Evolutionary conservation across 2,329 filamentous ascomycete species (phyloP), one percentile per base, ranked within the genome.

Genomic region (Hypoxylon sp.): DNA sequence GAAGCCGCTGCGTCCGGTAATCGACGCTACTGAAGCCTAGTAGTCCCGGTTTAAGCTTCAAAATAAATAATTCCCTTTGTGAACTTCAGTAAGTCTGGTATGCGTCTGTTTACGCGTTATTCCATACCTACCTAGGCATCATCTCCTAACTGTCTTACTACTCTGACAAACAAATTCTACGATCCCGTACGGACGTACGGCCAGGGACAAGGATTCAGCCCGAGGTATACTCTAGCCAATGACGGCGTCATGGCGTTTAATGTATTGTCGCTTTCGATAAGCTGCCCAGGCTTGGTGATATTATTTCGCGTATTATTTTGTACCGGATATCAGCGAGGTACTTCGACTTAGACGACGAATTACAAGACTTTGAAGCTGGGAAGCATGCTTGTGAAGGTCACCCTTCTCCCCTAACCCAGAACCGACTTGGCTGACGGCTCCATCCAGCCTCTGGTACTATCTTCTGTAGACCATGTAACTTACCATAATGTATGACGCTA

Each of bases 401-500:
- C n/a, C 10, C 10, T 32, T 17, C 41, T 67, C 30, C 57, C 64
- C 67, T 65, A 62, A 67, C 60, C 67, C 64, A 67, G 34, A 38
- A 21, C 49, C 7, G 32, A 6, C 28, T 25, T 19, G 13, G 14
- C 36, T 38, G 7, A 23, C 36, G 46, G 48, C 41, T 57, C 52
- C 53, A 46, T 58, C 34, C 61, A 62, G 56, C 61, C 61, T 50
- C 60, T 50, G 43, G 10, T 14, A 32, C 11, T 19, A 30, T 5
- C 19, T 21, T 53, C 43, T 36, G 25, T n/a, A 34, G 10, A 9
- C 32, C 41, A 21, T 9, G 43, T 51, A 50, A 49, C 41, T 34
- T 32, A 45, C 19, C 10, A n/a, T 52, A 62, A 63, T 66, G 59
- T 64, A 68, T 69, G 66, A 71, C 63, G 60, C 51, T 60, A 63